phyloP scores from a whole-genome alignment of 2,329 filamentous ascomycete genomes.

The Emergomyces orientalis region DNA sequence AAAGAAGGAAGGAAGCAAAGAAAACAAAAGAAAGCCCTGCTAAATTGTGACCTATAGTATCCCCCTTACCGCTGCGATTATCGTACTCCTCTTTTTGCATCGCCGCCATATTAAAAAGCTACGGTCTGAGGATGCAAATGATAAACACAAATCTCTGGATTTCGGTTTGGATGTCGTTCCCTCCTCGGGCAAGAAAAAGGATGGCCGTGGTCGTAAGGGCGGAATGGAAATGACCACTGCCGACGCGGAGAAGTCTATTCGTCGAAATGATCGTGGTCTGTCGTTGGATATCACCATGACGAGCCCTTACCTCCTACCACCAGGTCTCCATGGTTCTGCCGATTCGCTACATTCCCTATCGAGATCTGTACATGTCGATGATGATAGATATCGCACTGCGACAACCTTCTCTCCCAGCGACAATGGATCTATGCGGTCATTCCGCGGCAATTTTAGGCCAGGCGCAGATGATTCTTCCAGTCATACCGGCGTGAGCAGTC shows the following conservation, averaged over 20 bases:
- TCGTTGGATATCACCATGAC: constrained; percentile 60
- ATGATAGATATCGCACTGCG: constrained; percentile 73
- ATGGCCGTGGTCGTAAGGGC: constrained; percentile 31
- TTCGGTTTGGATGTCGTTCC: constrained; percentile 69
- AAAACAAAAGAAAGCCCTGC: constrained; percentile 3
- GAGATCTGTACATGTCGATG: constrained; percentile 60
- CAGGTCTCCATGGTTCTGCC: constrained; percentile 64
- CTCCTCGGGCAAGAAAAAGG: constrained; percentile 28
- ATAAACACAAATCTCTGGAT: constrained; percentile 84
- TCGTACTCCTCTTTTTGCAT: constrained; percentile 67
- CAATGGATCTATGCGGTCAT: constrained; percentile 30
- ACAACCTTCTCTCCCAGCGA: constrained; percentile 46
- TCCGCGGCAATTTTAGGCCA: constrained; percentile 26
- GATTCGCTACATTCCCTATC: constrained; percentile 84
- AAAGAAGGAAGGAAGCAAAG: neutral
- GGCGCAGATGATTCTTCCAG: constrained; percentile 44
- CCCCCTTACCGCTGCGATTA: constrained; percentile 57
- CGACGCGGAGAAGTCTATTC: constrained; percentile 34
- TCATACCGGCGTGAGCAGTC: constrained; percentile 43
- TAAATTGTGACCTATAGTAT: constrained; percentile 50
- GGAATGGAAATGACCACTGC: constrained; percentile 52
- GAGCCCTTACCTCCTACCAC: constrained; percentile 89
- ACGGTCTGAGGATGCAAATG: constrained; percentile 66
- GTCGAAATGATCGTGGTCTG: constrained; percentile 40
- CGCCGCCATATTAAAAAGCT: constrained; percentile 65